phyloP scores from a whole-genome alignment of 768 basidiomycete genomes.

The Cystobasidiopsis lactophilus region DNA sequence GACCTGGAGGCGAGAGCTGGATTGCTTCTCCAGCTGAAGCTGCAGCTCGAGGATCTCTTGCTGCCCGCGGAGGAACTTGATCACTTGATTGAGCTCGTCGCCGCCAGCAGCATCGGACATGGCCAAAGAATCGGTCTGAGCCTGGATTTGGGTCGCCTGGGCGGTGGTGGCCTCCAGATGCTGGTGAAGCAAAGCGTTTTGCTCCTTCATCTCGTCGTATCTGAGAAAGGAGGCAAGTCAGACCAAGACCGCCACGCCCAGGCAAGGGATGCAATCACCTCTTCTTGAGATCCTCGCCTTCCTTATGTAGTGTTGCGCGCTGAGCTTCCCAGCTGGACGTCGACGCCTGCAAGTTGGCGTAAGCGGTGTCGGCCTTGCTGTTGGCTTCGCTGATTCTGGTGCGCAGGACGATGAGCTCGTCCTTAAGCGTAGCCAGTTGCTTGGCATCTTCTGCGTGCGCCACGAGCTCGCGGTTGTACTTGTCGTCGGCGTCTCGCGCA shows the following conservation, averaged over 20 bases:
- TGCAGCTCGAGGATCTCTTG: conserved; percentile 81
- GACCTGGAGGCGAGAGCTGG: conserved; percentile 47
- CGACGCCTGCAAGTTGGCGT: conserved; percentile 45
- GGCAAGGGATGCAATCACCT: conserved; percentile 31
- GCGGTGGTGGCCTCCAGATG: conserved; percentile 65
- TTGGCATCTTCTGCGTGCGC: conserved; percentile 72
- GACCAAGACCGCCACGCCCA: background rate
- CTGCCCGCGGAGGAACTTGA: conserved; percentile 64
- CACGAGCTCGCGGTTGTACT: conserved; percentile 58
- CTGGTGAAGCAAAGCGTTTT: conserved; percentile 55
- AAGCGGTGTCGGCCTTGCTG: conserved; percentile 47
- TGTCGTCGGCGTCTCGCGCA: conserved; percentile 52
- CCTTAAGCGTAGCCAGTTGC: conserved; percentile 39
- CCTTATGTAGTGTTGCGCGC: conserved; percentile 52
- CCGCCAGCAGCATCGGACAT: conserved; percentile 23
- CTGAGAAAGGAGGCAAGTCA: conserved; percentile 25
- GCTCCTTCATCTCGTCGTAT: conserved; percentile 47
- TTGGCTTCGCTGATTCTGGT: conserved; percentile 36
- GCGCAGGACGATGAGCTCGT: conserved; percentile 37
- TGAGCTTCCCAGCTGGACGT: conserved; percentile 64
- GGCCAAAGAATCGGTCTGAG: conserved; percentile 11
- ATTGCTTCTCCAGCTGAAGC: conserved; percentile 55
- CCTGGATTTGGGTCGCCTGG: conserved; percentile 51
- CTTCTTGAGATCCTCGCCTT: conserved; percentile 44
- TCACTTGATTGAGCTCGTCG: conserved; percentile 31